These are phyloP conservation scores for Neurospora tetrasperma DNA, from an alignment of 495 filamentous ascomycete genomes.

Conservation along the genomic window DNA sequence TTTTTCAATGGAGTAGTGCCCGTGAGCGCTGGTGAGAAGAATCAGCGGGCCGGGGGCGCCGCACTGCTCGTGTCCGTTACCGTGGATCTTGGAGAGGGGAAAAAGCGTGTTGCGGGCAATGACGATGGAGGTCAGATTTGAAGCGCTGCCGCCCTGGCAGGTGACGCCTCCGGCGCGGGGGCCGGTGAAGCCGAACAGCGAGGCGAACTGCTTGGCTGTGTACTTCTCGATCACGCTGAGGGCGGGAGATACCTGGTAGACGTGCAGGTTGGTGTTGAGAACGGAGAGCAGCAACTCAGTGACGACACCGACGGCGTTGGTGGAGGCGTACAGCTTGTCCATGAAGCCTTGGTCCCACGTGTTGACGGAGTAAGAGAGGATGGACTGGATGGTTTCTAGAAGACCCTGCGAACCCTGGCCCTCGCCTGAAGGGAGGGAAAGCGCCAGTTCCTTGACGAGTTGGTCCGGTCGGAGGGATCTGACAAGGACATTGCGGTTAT, in stretches of 20 bases:
- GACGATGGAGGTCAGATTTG: slow-evolving; percentile 79
- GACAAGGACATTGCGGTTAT: slow-evolving; percentile 51
- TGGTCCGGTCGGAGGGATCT: slow-evolving; percentile 62
- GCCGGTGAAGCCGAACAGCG: slow-evolving; percentile 64
- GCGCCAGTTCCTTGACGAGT: slow-evolving; percentile 50
- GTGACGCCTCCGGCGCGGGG: slow-evolving; percentile 73
- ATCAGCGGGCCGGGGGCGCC: slow-evolving; percentile 50
- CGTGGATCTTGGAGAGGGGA: slow-evolving; percentile 61
- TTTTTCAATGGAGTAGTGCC: slow-evolving; percentile 93
- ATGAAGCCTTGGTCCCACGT: slow-evolving; percentile 95
- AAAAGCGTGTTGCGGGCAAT: slow-evolving; percentile 81
- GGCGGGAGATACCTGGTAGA: slow-evolving; percentile 83
- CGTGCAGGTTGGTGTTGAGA: slow-evolving; percentile 85
- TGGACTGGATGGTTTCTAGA: slow-evolving; percentile 49
- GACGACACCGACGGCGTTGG: slow-evolving; percentile 72
- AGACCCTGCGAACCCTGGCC: slow-evolving; percentile 55
- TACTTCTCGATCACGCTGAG: slow-evolving; percentile 77
- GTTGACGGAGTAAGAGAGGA: slow-evolving; percentile 79
- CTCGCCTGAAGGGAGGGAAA: slow-evolving; percentile 51
- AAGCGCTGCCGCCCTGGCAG: slow-evolving; percentile 77
- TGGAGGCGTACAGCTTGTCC: slow-evolving; percentile 82
- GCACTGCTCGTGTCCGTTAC: slow-evolving; percentile 37
- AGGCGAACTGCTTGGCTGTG: slow-evolving; percentile 57
- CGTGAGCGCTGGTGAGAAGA: slow-evolving; percentile 81
- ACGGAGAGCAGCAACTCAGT: slow-evolving; percentile 73